Base-by-base conservation (phyloP, 768 basidiomycete genomes). In the Lyophyllum atratum region DNA sequence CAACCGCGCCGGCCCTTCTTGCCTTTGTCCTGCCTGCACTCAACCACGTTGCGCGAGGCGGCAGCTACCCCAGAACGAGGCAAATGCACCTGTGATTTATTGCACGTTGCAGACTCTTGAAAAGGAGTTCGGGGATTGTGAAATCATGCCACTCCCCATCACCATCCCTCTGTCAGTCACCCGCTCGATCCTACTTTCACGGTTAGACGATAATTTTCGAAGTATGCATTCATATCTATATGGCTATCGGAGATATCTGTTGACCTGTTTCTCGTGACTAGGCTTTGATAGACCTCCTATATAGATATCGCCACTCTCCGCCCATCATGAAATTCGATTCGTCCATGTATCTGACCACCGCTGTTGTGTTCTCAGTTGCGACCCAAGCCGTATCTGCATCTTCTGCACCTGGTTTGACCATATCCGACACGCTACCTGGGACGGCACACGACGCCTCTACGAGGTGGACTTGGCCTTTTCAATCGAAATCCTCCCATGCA, bases 391-490 rank as follows among this genome's bases (percentile, higher is more conserved):
- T 44, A 42, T 61, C 56, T 17, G 26, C 40, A 15, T n/a, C 59
- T 17, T 34, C 54, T 26, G 37, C 37, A 21, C 33, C 52, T 15
- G 52, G 52, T 42, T 7, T 60, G 25, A 39, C 22, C 14, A 4
- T 34, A 29, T 19, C 51, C 14, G 51, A 47, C 25, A 24, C 51
- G 25, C n/a, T 24, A 17, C 33, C 59, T 22, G 40, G 22, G 22
- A 15, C 39, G 40, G n/a, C 29, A 7, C 54, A 50, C 29, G 19
- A 49, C 24, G 22, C 29, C 25, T 26, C 44, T 5, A 9, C 42
- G 11, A 43, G 39, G n/a, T 63, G 60, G 64, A 26, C 55, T 45
- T 63, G 56, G 62, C 50, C 54, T 3, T 56, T 55, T 22, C 40
- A 26, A 4, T 24, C 44, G 6, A 39, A 39, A 39, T 24, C 45